phyloP scores from a whole-genome alignment of 2,329 filamentous ascomycete species.

The Epichloe coenophiala region DNA sequence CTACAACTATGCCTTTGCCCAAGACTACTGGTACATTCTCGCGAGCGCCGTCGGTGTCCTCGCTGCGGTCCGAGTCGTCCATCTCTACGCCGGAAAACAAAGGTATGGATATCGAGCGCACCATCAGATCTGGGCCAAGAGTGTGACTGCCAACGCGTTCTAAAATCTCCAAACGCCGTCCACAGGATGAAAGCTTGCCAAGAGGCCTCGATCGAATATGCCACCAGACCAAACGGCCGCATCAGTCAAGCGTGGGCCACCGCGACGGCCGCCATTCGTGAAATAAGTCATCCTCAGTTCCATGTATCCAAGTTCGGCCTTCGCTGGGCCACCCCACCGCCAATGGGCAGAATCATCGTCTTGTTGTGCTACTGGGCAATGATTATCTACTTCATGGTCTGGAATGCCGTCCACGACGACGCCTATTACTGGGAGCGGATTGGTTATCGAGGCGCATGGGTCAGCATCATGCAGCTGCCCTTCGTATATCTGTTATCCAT shows the following conservation, averaged over 20 bases:
- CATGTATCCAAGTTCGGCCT: constrained; percentile 32
- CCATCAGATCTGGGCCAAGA: background rate
- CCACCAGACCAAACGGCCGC: constrained; percentile 35
- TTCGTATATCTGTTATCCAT: constrained; percentile 49
- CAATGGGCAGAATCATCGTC: constrained; percentile 40
- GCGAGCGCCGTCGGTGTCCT: constrained; percentile 33
- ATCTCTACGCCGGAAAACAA: constrained; percentile 26
- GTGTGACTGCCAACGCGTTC: background rate
- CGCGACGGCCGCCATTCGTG: constrained; percentile 41
- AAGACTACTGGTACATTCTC: constrained; percentile 46
- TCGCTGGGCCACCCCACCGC: constrained; percentile 44
- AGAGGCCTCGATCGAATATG: constrained; percentile 30
- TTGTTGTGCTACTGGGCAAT: constrained; percentile 45
- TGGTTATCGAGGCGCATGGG: constrained; percentile 55
- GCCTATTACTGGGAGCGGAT: constrained; percentile 49
- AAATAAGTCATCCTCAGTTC: constrained; percentile 41
- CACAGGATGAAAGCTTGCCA: constrained; percentile 32
- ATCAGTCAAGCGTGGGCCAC: constrained; percentile 43
- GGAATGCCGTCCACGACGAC: constrained; percentile 34
- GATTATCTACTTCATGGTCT: constrained; percentile 42
- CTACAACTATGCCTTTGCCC: constrained; percentile 37
- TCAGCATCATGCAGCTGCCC: constrained; percentile 50
- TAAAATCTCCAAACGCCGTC: background rate
- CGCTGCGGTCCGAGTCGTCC: constrained; percentile 26
- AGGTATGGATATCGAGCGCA: constrained; percentile 20